Base-by-base conservation (phyloP, 2,329 filamentous ascomycete genomes). In the Cercospora brassicicola region DNA sequence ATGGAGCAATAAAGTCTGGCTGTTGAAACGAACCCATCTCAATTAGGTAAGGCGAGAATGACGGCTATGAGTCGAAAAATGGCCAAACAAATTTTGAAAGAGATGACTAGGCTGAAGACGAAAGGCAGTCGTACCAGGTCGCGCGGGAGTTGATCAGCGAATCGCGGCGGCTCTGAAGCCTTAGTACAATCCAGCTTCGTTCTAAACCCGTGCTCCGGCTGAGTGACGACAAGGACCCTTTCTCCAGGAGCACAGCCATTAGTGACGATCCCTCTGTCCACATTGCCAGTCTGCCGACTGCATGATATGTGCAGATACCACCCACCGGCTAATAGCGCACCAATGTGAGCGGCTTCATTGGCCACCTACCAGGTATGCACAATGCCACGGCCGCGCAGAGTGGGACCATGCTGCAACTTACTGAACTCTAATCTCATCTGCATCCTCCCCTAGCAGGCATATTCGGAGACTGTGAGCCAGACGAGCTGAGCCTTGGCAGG, bases 61-160 rank as follows among this genome's bases (percentile, higher is more conserved):
- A 26, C 45, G 53, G 11, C 56, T 23, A 59, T 18, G 55, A 59
- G 55, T 64, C 62, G 20, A 59, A 48, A 13, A 64, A 33, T 45
- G 62, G 30, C 23, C 26, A 59, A 59, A 57, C 62, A 64, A 53
- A 64, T 53, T 64, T 64, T 59, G 53, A 18, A 30, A 59, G 18
- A 57, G 62, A 64, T 10, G 53, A 57, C 62, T 56, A 30, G 62
- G 53, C 36, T 42, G 51, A 56, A 36, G 48, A 36, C 9, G 53
- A 59, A 42, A 51, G 53, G 62, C 31, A 59, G 33, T 42, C 18
- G 51, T 64, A 64, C 62, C 62, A 64, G 62, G 62, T 59, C 62
- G 33, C 30, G 61, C 48, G 51, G 28, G 26, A 11, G 55, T 10
- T 18, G n/a, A 23, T 53, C 36, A 45, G 51, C 62, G 62, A 64